Evolutionary conservation across 257 asterid genomes (phyloP).

Genomic region (Penstemon davidsonii): DNA sequence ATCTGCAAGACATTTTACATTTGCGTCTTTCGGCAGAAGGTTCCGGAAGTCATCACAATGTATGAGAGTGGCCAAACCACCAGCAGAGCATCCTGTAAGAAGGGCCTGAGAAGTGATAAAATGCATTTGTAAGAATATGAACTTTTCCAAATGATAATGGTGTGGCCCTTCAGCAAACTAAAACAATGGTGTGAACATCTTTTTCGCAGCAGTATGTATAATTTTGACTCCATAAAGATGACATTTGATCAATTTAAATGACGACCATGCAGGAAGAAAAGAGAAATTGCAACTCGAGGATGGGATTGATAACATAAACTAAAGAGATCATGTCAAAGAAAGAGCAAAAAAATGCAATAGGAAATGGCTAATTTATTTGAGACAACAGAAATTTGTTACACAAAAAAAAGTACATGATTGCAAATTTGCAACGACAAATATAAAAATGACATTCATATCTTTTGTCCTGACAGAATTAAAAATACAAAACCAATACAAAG

Average conservation of each 20-base stretch:
- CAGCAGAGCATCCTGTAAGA: constrained; percentile 98
- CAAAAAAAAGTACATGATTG: constrained; percentile 10
- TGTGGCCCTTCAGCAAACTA: constrained; percentile 14
- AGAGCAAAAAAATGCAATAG: background rate
- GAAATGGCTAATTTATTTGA: constrained; percentile 19
- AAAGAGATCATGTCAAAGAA: background rate
- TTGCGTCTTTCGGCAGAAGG: constrained; percentile 62
- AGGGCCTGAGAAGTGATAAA: constrained; percentile 61
- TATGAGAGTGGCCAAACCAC: constrained; percentile 87
- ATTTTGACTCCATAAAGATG: constrained; percentile 17
- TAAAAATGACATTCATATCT: background rate
- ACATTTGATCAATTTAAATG: constrained; percentile 19
- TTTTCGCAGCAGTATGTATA: background rate
- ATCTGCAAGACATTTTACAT: constrained; percentile 91
- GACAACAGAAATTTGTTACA: constrained; percentile 1
- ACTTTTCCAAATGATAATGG: constrained; percentile 5
- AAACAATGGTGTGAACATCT: background rate
- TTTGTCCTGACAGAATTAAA: background rate
- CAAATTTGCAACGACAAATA: constrained; percentile 4
- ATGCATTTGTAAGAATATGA: constrained; percentile 30
- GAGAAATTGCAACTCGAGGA: background rate
- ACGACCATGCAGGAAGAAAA: constrained; percentile 10
- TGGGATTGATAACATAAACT: background rate
- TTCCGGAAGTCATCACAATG: constrained; percentile 78
- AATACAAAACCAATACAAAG: constrained; percentile 12